phyloP scores from a whole-genome alignment of 805 yeast genomes.

The Peterozyma toletana region DNA sequence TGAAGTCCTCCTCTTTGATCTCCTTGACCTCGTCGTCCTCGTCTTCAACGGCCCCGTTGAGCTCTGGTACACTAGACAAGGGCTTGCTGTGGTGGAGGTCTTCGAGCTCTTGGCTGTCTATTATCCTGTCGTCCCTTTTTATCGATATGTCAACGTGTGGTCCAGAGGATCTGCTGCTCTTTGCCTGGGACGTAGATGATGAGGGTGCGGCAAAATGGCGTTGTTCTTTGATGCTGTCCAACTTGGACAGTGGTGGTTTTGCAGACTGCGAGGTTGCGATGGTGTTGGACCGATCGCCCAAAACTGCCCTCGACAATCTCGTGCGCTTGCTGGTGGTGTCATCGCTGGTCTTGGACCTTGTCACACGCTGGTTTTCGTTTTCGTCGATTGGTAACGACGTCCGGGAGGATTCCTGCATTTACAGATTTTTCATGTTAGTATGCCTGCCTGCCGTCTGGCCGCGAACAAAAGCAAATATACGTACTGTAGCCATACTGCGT shows the following conservation, averaged over 20 bases:
- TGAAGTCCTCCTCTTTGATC: background rate
- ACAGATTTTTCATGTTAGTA: background rate
- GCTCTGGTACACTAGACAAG: background rate
- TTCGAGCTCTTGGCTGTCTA: background rate
- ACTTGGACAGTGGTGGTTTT: constrained; percentile 1
- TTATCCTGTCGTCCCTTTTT: background rate
- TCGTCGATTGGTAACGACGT: constrained; percentile 7
- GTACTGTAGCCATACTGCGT: too few species aligned
- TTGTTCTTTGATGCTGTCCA: constrained; percentile 3
- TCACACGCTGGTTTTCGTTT: constrained; percentile 7
- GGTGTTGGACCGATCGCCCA: constrained; percentile 8
- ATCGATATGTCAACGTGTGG: constrained; percentile 2
- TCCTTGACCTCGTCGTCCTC: background rate
- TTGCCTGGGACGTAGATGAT: background rate
- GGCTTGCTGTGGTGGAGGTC: background rate
- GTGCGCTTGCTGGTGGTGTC: constrained; percentile 1
- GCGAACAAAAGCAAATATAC: too few species aligned
- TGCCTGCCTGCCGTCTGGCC: too few species aligned
- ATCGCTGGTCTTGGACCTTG: constrained; percentile 6
- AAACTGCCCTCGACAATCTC: constrained; percentile 5
- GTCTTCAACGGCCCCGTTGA: background rate
- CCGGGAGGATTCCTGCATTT: constrained; percentile 6
- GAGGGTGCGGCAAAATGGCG: background rate
- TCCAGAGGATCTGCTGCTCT: background rate
- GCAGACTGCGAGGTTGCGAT: background rate